phyloP scores from a whole-genome alignment of 2,329 filamentous ascomycete genomes.

The Aspergillus terreus region DNA sequence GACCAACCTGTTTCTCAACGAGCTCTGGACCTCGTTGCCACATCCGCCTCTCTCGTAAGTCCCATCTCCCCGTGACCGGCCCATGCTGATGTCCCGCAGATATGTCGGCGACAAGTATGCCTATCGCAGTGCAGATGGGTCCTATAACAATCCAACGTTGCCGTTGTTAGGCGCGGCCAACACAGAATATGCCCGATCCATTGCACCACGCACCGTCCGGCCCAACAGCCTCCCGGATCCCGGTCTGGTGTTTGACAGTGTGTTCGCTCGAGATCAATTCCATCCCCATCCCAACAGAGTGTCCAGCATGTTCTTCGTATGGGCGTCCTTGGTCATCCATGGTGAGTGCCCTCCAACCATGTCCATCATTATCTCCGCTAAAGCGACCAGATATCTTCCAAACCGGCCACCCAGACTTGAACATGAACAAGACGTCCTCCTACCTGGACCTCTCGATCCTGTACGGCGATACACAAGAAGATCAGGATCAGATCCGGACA shows the following conservation, averaged over 20 bases:
- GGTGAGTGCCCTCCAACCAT: constrained; percentile 41
- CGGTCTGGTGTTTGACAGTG: constrained; percentile 44
- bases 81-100: constrained; percentile 21
- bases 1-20: constrained; percentile 64
- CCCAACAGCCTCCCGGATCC: constrained; percentile 67
- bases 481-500: constrained; percentile 52
- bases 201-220: constrained; percentile 57
- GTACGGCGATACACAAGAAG: constrained; percentile 59
- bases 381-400: constrained; percentile 59
- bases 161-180: constrained; percentile 66
- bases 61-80: neutral
- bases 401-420: constrained; percentile 60
- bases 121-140: constrained; percentile 68
- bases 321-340: constrained; percentile 70
- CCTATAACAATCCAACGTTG: constrained; percentile 65
- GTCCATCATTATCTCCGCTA: neutral
- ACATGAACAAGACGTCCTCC: constrained; percentile 63
- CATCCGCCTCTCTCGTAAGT: constrained; percentile 66
- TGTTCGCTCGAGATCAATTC: constrained; percentile 41
- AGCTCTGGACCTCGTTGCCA: constrained; percentile 68
- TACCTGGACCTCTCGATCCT: constrained; percentile 70
- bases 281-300: constrained; percentile 64
- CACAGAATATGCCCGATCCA: constrained; percentile 63
- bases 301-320: constrained; percentile 68
- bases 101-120: constrained; percentile 53